Base-by-base conservation (phyloP, 345 rosid species). In the Euphorbia tirucalli region DNA sequence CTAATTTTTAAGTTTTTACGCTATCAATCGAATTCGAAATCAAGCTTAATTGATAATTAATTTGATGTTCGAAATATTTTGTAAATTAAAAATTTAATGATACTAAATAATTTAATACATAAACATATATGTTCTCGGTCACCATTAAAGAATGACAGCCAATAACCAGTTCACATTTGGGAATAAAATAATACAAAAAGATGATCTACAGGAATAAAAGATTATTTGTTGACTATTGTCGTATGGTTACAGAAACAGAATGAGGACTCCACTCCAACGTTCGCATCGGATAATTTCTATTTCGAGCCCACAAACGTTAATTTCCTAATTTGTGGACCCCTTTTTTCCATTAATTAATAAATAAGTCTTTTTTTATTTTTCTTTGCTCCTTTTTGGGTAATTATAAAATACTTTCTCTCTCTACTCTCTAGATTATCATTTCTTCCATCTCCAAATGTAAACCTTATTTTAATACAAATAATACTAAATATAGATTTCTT, bases 91-190 rank as follows among this genome's bases (percentile, higher is more conserved):
- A n/a, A n/a, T n/a, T n/a, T n/a, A n/a, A n/a, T n/a, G n/a, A n/a
- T n/a, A n/a, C n/a, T n/a, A 35, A 3, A 35, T 35, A 7, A 35
- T 35, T 35, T 3, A 35, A 35, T 35, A 35, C 39, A 35, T 35
- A 35, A 35, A 35, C 39, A 3, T 35, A 35, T 35, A 35, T 60
- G 69, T 74, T 81, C 80, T 82, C 85, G 80, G 87, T 84, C 65
- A 50, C 74, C 77, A 39, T 62, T 11, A 69, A 69, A 19, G 78
- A 19, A 58, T 75, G 85, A 81, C 85, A 83, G 83, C 75, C 77
- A 50, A 79, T 54, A 48, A 73, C 81, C 84, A 83, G 85, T 76
- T 79, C 81, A 78, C 68, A 44, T 7, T 2, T 27, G 2, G 37
- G 1, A 39, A 2, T 5, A 46, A 25, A 5, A 37, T 44, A 44